A percentile compares a stretch with the other conserved stretches of the same genome.
phyloP scores from a whole-genome alignment of 352 stramenopile genomes.

The Phytophthora cryptogea region DNA sequence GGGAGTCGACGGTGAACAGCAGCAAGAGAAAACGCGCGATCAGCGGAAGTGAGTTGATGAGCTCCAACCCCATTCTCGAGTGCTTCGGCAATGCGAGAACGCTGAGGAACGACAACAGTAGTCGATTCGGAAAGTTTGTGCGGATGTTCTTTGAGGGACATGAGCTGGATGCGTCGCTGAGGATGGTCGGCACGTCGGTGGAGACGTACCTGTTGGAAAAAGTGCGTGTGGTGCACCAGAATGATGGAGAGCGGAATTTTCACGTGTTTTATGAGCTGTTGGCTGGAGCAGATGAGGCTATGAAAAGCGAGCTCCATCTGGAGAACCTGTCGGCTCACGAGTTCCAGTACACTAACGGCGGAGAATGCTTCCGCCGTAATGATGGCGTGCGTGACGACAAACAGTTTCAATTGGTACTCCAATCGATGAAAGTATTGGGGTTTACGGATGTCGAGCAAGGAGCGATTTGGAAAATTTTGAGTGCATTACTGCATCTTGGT shows the following conservation, averaged over 20 bases:
- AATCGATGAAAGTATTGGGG: conserved; percentile 77
- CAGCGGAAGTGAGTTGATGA: conserved; percentile 69
- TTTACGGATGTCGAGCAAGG: conserved; percentile 65
- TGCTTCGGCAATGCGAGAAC: conserved; percentile 86
- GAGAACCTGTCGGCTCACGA: conserved; percentile 40
- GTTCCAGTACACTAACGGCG: conserved; percentile 74
- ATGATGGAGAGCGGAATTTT: conserved; percentile 75
- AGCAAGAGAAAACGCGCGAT: conserved; percentile 35
- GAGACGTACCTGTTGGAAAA: conserved; percentile 95
- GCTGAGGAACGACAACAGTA: conserved; percentile 83
- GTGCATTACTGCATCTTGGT: conserved; percentile 82
- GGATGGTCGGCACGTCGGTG: conserved; percentile 71
- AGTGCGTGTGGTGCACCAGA: conserved; percentile 84
- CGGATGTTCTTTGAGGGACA: conserved; percentile 79
- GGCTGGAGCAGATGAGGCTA: conserved; percentile 48
- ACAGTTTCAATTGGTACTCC: conserved; percentile 64
- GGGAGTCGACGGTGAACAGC: conserved; percentile 3
- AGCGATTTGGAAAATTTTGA: conserved; percentile 71
- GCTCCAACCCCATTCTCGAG: conserved; percentile 86
- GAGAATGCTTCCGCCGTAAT: conserved; percentile 67
- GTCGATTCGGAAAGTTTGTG: conserved; percentile 89
- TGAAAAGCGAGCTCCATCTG: conserved; percentile 51
- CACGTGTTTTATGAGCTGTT: conserved; percentile 86
- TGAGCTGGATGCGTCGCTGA: conserved; percentile 35
- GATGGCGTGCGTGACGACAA: conserved; percentile 66